These are phyloP conservation scores for Pseudogymnoascus verrucosus DNA, from an alignment of 2,329 filamentous ascomycete genomes.

Conservation along the genomic window DNA sequence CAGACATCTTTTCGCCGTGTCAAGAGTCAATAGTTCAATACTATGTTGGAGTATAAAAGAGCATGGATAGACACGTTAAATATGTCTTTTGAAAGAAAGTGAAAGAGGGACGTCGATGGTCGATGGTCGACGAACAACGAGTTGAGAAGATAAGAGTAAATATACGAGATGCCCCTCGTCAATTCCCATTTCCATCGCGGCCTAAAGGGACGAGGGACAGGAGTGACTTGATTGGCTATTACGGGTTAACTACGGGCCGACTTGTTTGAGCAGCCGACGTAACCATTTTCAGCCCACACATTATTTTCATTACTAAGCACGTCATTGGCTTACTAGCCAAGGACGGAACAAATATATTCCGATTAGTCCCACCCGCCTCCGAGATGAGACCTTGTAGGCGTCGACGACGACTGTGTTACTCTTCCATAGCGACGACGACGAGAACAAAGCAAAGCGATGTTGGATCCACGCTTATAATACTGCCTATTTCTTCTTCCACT, in stretches of 20 bases:
- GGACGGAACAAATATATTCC: background rate
- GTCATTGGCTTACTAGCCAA: background rate
- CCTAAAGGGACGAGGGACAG: background rate
- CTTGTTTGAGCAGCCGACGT: background rate
- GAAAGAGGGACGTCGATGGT: background rate
- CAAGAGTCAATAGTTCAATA: background rate
- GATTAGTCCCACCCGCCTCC: background rate
- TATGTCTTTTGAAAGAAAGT: background rate
- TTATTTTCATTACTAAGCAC: background rate
- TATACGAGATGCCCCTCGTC: background rate
- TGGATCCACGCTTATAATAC: background rate
- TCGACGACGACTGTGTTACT: background rate
- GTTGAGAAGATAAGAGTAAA: background rate
- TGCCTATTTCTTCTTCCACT: background rate
- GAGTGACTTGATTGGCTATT: background rate
- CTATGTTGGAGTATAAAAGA: background rate
- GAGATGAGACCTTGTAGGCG: constrained; percentile 1
- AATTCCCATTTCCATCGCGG: background rate
- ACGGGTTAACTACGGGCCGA: background rate
- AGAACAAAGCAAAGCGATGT: background rate
- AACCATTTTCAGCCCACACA: background rate
- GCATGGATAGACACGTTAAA: background rate
- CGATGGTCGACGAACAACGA: background rate
- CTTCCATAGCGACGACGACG: background rate
- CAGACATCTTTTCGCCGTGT: constrained; percentile 19